Evolutionary conservation across 495 filamentous ascomycete species (phyloP), one percentile per base, ranked within the genome.

Genomic region (Melanomma pulvis-pyrius): DNA sequence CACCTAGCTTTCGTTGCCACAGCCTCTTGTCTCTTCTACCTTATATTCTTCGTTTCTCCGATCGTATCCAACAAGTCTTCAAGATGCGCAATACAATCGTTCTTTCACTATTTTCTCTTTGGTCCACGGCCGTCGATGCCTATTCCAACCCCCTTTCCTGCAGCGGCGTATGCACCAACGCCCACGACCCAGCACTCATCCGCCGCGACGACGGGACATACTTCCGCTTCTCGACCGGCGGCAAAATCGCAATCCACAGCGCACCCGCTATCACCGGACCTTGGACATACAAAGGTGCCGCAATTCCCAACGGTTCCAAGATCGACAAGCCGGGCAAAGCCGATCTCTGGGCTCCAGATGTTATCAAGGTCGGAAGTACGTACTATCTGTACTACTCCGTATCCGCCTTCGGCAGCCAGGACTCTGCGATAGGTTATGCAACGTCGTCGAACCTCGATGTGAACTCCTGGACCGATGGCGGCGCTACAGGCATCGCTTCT

Each of bases 371-470:
- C 1, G 81, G 80, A 41, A 74, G 74, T 15, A 79, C 76, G 0
- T 92, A 91, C 78, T 87, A 89, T 72, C 80, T 90, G 67, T 92
- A 90, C 81, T 93, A 92, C 75, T 79, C 85, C 0, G 82, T 91
- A 50, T 85, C 82, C 36, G 79, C 81, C 28, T 87, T 89, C 59
- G 89, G 90, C 24, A 84, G 81, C 2, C 84, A 87, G 57, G 78
- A 80, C 74, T 86, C 82, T 1, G 79, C 84, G 66, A 90, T 91
- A 59, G 89, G 88, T 25, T 79, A 90, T 19, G 90, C 89, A 50
- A 87, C 83, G n/a, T 88, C 84, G 12, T 73, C 78, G 4, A 84
- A 77, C 49, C 75, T 92, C 74, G 83, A 88, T 24, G 69, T 76
- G 0, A 86, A 84, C 39, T 82, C 80, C 26, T 92, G 88, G 83